Conservation (phyloP, 2,329 filamentous ascomycete species). For the Penicillium digitatum region DNA sequence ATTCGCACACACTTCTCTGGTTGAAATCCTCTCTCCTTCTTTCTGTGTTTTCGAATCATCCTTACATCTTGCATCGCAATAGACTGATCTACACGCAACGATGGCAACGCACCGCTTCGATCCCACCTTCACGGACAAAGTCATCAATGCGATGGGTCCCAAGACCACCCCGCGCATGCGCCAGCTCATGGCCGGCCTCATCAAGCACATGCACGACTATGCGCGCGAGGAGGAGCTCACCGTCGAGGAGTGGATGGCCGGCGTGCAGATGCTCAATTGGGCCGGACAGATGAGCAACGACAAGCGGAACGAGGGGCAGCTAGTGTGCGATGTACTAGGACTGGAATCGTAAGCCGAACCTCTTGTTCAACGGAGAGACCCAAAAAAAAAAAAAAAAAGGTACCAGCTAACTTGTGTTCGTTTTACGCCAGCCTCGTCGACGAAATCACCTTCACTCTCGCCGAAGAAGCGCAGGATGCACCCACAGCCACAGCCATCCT, state of each 20-base stretch:
- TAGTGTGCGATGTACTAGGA: conserved; percentile 57
- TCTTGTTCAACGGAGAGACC: background rate
- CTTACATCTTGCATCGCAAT: background rate
- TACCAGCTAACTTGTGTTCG: background rate
- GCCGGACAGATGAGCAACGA: conserved; percentile 60
- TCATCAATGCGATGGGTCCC: conserved; percentile 70
- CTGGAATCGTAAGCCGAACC: conserved; percentile 50
- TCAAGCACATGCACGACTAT: conserved; percentile 57
- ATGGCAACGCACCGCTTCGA: conserved; percentile 39
- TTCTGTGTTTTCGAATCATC: background rate
- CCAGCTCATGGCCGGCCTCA: conserved; percentile 54
- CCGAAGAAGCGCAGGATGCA: conserved; percentile 50
- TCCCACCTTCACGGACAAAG: conserved; percentile 60
- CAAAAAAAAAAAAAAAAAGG: background rate
- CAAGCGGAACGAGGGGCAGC: conserved; percentile 60
- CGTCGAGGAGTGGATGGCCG: conserved; percentile 57
- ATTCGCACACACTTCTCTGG: background rate
- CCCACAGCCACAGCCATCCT: conserved; percentile 74
- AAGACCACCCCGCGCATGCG: conserved; percentile 65
- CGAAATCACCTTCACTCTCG: conserved; percentile 70
- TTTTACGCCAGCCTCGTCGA: conserved; percentile 58
- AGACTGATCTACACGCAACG: conserved; percentile 5
- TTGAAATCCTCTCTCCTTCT: background rate
- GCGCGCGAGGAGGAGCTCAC: conserved; percentile 57
- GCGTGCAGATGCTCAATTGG: conserved; percentile 57